phyloP scores from a whole-genome alignment of 2,329 filamentous ascomycete species.

The Aschersonia sp. region DNA sequence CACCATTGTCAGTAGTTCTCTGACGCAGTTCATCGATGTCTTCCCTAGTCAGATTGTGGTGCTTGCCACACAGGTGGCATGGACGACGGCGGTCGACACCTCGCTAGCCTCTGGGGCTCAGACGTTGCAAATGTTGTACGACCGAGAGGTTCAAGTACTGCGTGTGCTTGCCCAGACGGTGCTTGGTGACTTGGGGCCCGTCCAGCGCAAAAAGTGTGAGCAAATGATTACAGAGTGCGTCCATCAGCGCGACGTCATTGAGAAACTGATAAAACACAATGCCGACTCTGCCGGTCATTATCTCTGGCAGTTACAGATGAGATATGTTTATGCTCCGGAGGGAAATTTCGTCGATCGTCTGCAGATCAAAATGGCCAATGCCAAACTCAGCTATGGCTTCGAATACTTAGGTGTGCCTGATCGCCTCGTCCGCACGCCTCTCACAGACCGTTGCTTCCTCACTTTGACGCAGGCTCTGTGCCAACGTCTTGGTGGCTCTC shows the following conservation, averaged over 20 bases:
- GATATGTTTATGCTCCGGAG: slow-evolving; percentile 74
- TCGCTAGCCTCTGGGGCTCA: slow-evolving; percentile 58
- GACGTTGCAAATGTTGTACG: slow-evolving; percentile 56
- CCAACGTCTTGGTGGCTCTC: slow-evolving; percentile 88
- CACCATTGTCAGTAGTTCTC: slow-evolving; percentile 51
- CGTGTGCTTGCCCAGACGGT: slow-evolving; percentile 79
- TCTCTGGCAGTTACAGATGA: slow-evolving; percentile 92
- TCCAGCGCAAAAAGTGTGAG: slow-evolving; percentile 91
- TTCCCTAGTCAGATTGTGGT: slow-evolving; percentile 95
- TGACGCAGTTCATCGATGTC: slow-evolving; percentile 66
- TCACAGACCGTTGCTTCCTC: slow-evolving; percentile 96
- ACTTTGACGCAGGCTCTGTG: slow-evolving; percentile 92
- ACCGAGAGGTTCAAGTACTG: slow-evolving; percentile 73
- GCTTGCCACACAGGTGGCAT: slow-evolving; percentile 81
- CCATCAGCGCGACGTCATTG: slow-evolving; percentile 87
- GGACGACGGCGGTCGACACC: slow-evolving; percentile 77
- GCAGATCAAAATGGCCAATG: slow-evolving; percentile 92
- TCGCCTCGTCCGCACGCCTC: slow-evolving; percentile 84
- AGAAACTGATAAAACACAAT: slow-evolving; percentile 64
- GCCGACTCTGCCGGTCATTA: slow-evolving; percentile 69
- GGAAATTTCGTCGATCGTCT: slow-evolving; percentile 74
- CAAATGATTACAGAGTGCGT: slow-evolving; percentile 98
- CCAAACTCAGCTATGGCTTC: slow-evolving; percentile 87
- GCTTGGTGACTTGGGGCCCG: slow-evolving; percentile 72
- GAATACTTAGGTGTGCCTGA: slow-evolving; percentile 96